Evolutionary conservation across 768 basidiomycete genomes (phyloP).

Genomic region (Goffeauzyma gilvescens): DNA sequence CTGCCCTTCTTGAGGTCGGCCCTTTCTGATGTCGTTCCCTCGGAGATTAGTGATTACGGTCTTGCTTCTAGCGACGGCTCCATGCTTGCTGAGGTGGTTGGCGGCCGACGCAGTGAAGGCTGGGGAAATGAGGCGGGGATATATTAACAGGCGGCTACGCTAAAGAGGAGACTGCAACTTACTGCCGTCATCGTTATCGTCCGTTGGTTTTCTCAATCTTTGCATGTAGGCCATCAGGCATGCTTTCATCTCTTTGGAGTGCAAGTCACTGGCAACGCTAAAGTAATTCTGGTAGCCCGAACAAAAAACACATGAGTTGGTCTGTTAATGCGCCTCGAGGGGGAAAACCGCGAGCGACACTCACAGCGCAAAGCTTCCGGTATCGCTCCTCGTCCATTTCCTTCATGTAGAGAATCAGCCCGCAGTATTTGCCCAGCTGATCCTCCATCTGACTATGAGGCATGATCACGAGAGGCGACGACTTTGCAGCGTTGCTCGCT

Average conservation of each 20-base stretch:
- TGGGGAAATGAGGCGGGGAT: neutral
- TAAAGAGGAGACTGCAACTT: conserved; percentile 15
- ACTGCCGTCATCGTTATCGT: conserved; percentile 55
- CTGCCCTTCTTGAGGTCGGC: conserved; percentile 42
- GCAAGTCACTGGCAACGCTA: conserved; percentile 61
- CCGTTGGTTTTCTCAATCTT: conserved; percentile 46
- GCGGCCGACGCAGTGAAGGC: conserved; percentile 22
- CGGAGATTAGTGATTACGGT: conserved; percentile 47
- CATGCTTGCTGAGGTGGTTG: conserved; percentile 34
- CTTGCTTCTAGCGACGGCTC: conserved; percentile 58
- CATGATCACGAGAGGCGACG: conserved; percentile 37
- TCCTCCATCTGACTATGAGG: conserved; percentile 55
- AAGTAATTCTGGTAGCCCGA: conserved; percentile 59
- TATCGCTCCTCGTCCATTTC: conserved; percentile 88
- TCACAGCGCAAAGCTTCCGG: conserved; percentile 70
- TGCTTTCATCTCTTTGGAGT: conserved; percentile 59
- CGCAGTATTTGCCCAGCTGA: conserved; percentile 72
- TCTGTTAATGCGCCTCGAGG: too few species aligned
- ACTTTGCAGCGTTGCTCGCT: conserved; percentile 19
- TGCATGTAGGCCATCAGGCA: conserved; percentile 44
- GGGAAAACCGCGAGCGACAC: conserved; percentile 21
- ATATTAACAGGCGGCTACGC: conserved; percentile 1
- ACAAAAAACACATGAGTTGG: neutral
- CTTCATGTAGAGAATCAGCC: conserved; percentile 75
- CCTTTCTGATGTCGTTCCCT: conserved; percentile 42